These are phyloP conservation scores for Sisymbrium irio DNA, from an alignment of 345 rosid genomes.

Conservation along the genomic window DNA sequence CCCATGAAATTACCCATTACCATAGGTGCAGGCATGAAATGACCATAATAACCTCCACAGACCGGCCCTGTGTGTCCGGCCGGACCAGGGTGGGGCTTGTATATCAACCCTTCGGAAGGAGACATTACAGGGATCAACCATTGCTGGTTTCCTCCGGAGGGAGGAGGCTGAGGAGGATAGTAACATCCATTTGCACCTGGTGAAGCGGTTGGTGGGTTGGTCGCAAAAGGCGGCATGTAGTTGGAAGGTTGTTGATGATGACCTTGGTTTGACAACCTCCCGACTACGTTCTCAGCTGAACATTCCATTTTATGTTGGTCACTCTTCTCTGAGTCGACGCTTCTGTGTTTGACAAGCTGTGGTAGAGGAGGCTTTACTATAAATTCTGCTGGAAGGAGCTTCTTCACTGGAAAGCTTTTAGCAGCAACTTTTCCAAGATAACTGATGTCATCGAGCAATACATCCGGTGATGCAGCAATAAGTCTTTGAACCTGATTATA, in stretches of 20 bases:
- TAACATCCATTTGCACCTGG: slow-evolving; percentile 31
- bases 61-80: slow-evolving; percentile 49
- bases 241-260: slow-evolving; percentile 36
- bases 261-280: slow-evolving; percentile 27
- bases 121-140: slow-evolving; percentile 92
- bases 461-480: slow-evolving; percentile 69
- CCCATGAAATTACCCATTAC: slow-evolving; percentile 26
- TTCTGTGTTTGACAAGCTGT: slow-evolving; percentile 39
- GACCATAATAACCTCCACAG: slow-evolving; percentile 51
- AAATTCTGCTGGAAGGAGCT: slow-evolving; percentile 41
- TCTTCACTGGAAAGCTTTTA: slow-evolving; percentile 45
- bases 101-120: slow-evolving; percentile 84
- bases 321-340: slow-evolving; percentile 31
- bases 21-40: slow-evolving; percentile 47
- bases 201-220: slow-evolving; percentile 4
- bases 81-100: slow-evolving; percentile 69
- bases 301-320: slow-evolving; percentile 38
- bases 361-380: slow-evolving; percentile 42
- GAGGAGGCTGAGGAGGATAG: slow-evolving; percentile 52
- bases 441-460: slow-evolving; percentile 53
- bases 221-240: slow-evolving; percentile 37
- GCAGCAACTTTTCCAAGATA: slow-evolving; percentile 45
- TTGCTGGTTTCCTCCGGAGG: slow-evolving; percentile 52
- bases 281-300: slow-evolving; percentile 33
- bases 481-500: slow-evolving; percentile 66